Evolutionary conservation across 2,329 filamentous ascomycete species (phyloP).

Genomic region (Drechslerella coelobrocha): DNA sequence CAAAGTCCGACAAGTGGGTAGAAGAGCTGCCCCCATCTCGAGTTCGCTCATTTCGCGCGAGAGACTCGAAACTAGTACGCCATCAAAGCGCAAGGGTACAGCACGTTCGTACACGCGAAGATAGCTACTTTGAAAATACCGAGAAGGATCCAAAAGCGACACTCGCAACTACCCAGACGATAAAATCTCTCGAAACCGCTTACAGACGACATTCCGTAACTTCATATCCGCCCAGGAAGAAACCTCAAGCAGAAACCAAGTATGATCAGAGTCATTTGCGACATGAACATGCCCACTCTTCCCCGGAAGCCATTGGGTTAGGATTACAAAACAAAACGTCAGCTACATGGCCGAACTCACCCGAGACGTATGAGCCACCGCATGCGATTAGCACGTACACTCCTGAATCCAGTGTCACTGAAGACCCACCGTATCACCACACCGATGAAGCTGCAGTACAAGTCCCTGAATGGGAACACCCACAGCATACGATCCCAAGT

Average conservation of each 20-base stretch:
- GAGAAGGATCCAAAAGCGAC: constrained; percentile 19
- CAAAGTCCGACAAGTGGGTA: no score
- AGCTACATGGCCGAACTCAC: neutral
- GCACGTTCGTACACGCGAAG: no score
- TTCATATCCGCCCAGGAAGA: constrained; percentile 12
- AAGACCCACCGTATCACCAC: neutral
- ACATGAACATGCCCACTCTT: constrained; percentile 18
- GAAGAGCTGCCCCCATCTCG: no score
- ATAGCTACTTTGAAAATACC: constrained; percentile 19
- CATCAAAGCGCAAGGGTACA: no score
- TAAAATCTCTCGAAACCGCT: constrained; percentile 30
- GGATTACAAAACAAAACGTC: constrained; percentile 14
- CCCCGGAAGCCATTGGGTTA: constrained; percentile 5
- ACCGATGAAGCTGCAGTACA: neutral
- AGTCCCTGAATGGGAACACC: neutral
- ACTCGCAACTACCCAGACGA: constrained; percentile 22
- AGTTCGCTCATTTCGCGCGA: no score
- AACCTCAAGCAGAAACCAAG: constrained; percentile 14
- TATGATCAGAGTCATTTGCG: constrained; percentile 8
- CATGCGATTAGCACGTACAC: neutral
- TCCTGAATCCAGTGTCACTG: constrained; percentile 11
- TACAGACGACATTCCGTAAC: constrained; percentile 37
- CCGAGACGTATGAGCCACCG: constrained; percentile 2
- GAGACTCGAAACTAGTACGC: no score
- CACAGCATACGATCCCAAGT: no score